Evolutionary conservation across 345 rosid species (phyloP).

Genomic region (Hirschfeldia incana): DNA sequence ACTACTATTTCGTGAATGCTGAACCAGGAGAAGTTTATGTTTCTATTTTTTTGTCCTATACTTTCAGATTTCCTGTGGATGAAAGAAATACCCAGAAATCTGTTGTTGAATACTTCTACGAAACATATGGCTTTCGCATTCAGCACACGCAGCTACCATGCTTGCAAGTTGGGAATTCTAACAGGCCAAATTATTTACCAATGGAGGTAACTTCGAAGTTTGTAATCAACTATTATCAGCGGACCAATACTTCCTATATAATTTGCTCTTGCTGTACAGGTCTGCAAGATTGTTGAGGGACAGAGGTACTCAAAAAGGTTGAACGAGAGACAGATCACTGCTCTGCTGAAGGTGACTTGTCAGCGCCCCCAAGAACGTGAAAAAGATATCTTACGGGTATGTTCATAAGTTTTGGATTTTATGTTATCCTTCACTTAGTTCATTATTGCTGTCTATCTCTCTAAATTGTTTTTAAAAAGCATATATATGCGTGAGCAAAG

Average conservation of each 20-base stretch:
- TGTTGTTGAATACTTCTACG: conserved; percentile 81
- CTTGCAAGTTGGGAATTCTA: conserved; percentile 89
- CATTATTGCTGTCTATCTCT: background rate
- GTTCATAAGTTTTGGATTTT: background rate
- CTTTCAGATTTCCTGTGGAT: conserved; percentile 76
- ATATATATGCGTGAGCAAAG: background rate
- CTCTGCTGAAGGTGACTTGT: conserved; percentile 87
- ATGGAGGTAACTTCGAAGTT: conserved; percentile 65
- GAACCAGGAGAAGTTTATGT: background rate
- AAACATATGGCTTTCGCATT: conserved; percentile 74
- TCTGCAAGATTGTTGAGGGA: conserved; percentile 96
- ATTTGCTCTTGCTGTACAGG: conserved; percentile 46
- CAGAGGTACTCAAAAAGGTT: conserved; percentile 92
- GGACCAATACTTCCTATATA: background rate
- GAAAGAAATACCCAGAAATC: conserved; percentile 86
- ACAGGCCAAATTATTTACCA: conserved; percentile 89
- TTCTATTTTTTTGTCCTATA: background rate
- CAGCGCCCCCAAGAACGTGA: conserved; percentile 90
- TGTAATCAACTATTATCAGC: background rate
- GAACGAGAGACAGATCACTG: conserved; percentile 94
- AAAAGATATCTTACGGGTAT: conserved; percentile 72
- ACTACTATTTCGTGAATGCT: background rate
- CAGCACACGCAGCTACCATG: conserved; percentile 85
- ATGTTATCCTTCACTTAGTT: conserved; percentile 2
- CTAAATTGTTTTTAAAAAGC: background rate